Conservation (phyloP, 768 basidiomycete genomes). For the Trametes cingulata region DNA sequence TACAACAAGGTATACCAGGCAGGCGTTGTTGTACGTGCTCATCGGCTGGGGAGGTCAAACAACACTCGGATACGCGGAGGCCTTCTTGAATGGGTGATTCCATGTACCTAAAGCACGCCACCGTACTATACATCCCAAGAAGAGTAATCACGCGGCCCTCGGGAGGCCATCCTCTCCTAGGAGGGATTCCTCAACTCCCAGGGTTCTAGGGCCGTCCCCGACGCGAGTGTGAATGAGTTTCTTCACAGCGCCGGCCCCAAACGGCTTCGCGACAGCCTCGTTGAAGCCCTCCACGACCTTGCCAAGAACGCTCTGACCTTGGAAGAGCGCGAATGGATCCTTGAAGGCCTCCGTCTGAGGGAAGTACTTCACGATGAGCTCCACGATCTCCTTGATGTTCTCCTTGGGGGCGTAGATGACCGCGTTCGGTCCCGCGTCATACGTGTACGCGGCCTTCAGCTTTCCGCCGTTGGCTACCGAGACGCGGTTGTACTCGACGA, state of each 20-base stretch:
- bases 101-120: too few relatives aligned
- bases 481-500: slow-evolving; percentile 91
- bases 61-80: too few relatives aligned
- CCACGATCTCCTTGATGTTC: slow-evolving; percentile 77
- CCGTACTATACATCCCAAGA: too few relatives aligned
- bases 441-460: slow-evolving; percentile 95
- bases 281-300: slow-evolving; percentile 74
- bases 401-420: slow-evolving; percentile 88
- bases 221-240: slow-evolving; percentile 89
- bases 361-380: slow-evolving; percentile 81
- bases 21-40: too few relatives aligned
- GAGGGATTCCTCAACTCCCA: slow-evolving; percentile 63
- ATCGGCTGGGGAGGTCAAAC: too few relatives aligned
- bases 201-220: slow-evolving; percentile 84
- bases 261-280: slow-evolving; percentile 68
- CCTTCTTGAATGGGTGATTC: too few relatives aligned
- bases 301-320: slow-evolving; percentile 44
- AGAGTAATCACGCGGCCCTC: slow-evolving; percentile 29
- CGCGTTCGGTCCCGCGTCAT: slow-evolving; percentile 97
- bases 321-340: slow-evolving; percentile 71
- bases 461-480: slow-evolving; percentile 55
- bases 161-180: slow-evolving; percentile 73
- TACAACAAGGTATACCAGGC: too few relatives aligned
- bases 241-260: slow-evolving; percentile 78
- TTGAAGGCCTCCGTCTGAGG: slow-evolving; percentile 78